These are phyloP conservation scores for Hypomyces rosellus DNA, from an alignment of 2,329 filamentous ascomycete genomes.

Conservation along the genomic window DNA sequence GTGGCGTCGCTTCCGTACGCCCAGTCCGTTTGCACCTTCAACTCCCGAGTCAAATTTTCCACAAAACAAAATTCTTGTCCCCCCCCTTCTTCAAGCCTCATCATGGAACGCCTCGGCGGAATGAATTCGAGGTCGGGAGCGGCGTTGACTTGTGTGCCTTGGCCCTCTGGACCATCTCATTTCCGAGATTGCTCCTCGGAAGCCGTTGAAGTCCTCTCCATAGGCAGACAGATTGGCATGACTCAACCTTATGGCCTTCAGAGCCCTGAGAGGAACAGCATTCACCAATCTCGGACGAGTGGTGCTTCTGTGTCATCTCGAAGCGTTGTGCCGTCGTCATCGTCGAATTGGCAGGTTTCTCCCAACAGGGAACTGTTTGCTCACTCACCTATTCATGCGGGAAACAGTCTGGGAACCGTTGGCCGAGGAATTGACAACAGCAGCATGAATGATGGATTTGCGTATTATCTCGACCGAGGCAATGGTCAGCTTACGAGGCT, in stretches of 20 bases:
- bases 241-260: not conserved
- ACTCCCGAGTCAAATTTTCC: too few relatives aligned
- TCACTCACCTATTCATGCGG: not conserved
- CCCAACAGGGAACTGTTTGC: not conserved
- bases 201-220: not conserved
- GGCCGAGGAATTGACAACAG: not conserved
- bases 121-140: slow-evolving; percentile 5
- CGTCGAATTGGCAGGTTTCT: slow-evolving; percentile 2
- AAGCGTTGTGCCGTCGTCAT: not conserved
- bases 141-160: slow-evolving; percentile 4
- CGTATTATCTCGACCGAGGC: slow-evolving; percentile 48
- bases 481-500: slow-evolving; percentile 49
- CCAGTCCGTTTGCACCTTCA: not conserved
- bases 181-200: slow-evolving; percentile 8
- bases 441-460: slow-evolving; percentile 23
- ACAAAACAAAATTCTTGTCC: too few relatives aligned
- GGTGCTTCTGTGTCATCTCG: not conserved
- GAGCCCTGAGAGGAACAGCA: not conserved
- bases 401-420: not conserved
- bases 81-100: not conserved
- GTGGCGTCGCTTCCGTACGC: too few relatives aligned
- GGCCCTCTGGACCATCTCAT: slow-evolving; percentile 3
- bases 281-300: not conserved
- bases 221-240: slow-evolving; percentile 2
- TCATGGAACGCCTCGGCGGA: slow-evolving; percentile 8